These are phyloP conservation scores for Mesotaenium endlicherianum DNA, from an alignment of 139 green algal species.

Conservation along the genomic window DNA sequence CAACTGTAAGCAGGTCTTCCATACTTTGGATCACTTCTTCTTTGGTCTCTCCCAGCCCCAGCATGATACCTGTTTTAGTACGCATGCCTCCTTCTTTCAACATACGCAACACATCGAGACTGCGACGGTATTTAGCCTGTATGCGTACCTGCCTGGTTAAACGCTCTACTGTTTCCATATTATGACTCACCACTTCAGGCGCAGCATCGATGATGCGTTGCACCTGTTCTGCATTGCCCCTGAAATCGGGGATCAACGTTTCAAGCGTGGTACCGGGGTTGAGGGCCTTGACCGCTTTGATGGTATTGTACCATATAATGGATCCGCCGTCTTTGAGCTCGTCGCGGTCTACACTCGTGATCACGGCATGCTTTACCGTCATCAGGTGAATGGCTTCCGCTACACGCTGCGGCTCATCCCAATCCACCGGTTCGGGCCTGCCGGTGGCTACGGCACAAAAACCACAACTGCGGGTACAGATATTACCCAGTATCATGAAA, in stretches of 20 bases:
- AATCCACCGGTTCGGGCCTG: conserved; percentile 67
- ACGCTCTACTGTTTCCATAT: too few relatives aligned
- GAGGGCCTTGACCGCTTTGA: too few relatives aligned
- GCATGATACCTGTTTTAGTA: conserved; percentile 28
- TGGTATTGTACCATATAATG: too few relatives aligned
- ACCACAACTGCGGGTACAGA: conserved; percentile 79
- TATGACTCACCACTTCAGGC: too few relatives aligned
- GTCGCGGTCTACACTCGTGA: conserved; percentile 73
- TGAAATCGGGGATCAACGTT: too few relatives aligned
- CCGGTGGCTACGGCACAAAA: conserved; percentile 88
- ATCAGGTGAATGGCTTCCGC: conserved; percentile 45
- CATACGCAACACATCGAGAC: too few relatives aligned
- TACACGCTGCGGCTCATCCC: conserved; percentile 74
- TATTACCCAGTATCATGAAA: conserved; percentile 86
- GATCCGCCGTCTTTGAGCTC: conserved; percentile 86
- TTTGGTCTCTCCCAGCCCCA: conserved; percentile 34
- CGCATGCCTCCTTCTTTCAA: too few relatives aligned
- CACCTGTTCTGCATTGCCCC: too few relatives aligned
- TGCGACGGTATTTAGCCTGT: too few relatives aligned
- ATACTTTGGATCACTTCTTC: conserved; percentile 26
- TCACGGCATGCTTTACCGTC: conserved; percentile 69
- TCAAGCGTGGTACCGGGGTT: too few relatives aligned
- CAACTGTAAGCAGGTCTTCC: neutral
- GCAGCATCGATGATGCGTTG: too few relatives aligned
- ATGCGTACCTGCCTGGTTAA: too few relatives aligned